Evolutionary conservation across 129 eudicot genomes (phyloP), one percentile per base, ranked within the genome.

Genomic region (Ambrosia trifida): DNA sequence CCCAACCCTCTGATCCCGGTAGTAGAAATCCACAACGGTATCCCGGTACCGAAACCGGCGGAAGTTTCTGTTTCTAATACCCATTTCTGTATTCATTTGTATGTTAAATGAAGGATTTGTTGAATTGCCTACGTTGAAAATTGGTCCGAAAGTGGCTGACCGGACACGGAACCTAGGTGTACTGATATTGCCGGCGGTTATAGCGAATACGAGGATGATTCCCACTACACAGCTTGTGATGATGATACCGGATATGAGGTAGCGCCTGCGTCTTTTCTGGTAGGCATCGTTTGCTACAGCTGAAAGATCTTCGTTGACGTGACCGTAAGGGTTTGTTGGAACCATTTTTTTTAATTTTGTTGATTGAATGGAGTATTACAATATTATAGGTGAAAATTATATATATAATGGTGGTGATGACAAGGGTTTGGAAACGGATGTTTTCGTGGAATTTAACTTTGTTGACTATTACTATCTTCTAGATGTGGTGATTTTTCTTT

Each of bases 261-360:
- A 30, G 57, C 76, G 76, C 28, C 81, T 14, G 44, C 77, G 76
- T 53, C 58, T 63, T 58, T 77, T 70, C 36, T 72, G 72, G 40
- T 66, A 76, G 35, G 60, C 72, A 1, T 77, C 77, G 9, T 16
- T 63, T 30, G 76, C 76, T 1, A 69, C 76, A 3, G 65, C 28
- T 10, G 76, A 77, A 2, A 77, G 77, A 58, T 77, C 81, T 63
- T 77, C 66, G 67, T 70, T 77, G 51, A 77, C 81, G 32, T 77
- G 81, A 30, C 57, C 76, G 72, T 77, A 77, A n/a, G 81, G 81
- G 65, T 77, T 77, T 7, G 49, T 77, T 13, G 81, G 77, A 70
- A 70, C 64, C 81, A 77, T 77, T 52, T 54, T 59, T 47, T 18
- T 43, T 30, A 9, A 20, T 17, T 69, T 5, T 35, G 46, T 51